Evolutionary conservation across 352 stramenopile genomes (phyloP), one percentile per base, ranked within the genome.

Genomic region (Pythium volutum): DNA sequence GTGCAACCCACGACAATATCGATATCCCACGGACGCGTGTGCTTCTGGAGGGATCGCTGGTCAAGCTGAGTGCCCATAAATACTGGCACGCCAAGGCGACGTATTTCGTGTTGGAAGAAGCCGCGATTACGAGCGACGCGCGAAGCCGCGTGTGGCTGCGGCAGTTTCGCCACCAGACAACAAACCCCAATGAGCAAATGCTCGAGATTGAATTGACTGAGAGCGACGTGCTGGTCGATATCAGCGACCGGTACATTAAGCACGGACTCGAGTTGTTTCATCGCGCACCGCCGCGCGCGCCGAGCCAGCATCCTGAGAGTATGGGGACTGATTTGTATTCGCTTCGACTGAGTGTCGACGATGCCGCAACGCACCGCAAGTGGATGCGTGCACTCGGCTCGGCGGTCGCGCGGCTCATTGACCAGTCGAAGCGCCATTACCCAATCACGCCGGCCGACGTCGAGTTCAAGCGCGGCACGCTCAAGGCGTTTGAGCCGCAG

Each of bases 41-140:
- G 7, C 49, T 92, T 46, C 60, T 80, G 18, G 71, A 90, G 49
- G 81, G 80, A 22, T 36, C 73, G 36, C 65, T 88, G 22, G 85
- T 77, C 5, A 74, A 83, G 54, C 65, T 91, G 23, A 62, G 74
- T 25, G 55, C 70, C 59, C 75, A 75, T 58, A 77, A 79, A 53
- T 88, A 83, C 42, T 87, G 79, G 77, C 74, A 77, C 53, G 76
- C 67, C 11, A 84, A 79, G 55, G 70, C 73, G 7, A 74, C 46
- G 8, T 90, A 87, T 51, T 90, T 87, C 52, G 70, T 87, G 29
- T 55, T 92, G 54, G 77, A 79, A 51, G 49, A 59, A 22, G 25
- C 18, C 14, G 6, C 23, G 31, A 48, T 23, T 8, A 45, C 31
- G 9, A 39, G 36, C 11, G 47, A 54, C 39, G 15, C 49, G 45